Percentiles rank a stretch among this genome's conserved stretches.
Evolutionary conservation across 1,139 yeast species (phyloP).

Genomic region (Suhomyces bolitotheri): DNA sequence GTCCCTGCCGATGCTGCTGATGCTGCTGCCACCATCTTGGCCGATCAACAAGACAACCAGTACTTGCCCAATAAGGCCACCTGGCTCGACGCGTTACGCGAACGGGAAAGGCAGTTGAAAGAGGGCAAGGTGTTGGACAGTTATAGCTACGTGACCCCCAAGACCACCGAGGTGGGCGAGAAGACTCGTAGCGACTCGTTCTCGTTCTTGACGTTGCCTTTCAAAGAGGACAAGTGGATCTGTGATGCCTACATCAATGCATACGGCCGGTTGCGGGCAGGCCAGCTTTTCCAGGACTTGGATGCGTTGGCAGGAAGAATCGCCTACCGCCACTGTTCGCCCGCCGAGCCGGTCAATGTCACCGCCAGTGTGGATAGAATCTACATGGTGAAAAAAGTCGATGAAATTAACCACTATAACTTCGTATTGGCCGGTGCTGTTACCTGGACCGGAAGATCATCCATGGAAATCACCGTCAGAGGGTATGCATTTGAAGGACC

Average conservation of each 20-base stretch:
- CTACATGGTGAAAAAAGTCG: constrained; percentile 82
- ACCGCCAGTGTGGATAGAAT: constrained; percentile 94
- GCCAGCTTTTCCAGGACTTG: constrained; percentile 87
- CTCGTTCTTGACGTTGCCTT: constrained; percentile 71
- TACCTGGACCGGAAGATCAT: constrained; percentile 91
- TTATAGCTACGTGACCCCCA: constrained; percentile 69
- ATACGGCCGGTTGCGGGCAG: constrained; percentile 83
- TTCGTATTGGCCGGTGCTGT: constrained; percentile 84
- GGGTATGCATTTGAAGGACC: constrained; percentile 72
- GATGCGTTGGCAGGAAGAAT: constrained; percentile 89
- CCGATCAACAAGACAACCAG: constrained; percentile 47
- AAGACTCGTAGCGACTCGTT: constrained; percentile 77
- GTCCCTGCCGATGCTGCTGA: constrained; percentile 64
- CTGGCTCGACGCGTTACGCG: constrained; percentile 83
- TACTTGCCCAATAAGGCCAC: constrained; percentile 60
- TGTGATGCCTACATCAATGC: constrained; percentile 89
- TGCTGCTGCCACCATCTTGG: constrained; percentile 62
- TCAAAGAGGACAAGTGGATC: constrained; percentile 78
- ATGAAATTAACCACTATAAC: constrained; percentile 72
- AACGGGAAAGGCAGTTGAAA: constrained; percentile 64
- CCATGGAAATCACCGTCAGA: constrained; percentile 91
- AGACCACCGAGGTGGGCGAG: constrained; percentile 68
- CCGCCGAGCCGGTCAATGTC: constrained; percentile 89
- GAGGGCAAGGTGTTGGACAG: constrained; percentile 74
- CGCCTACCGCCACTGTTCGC: constrained; percentile 82